Percentiles rank a stretch among this genome's conserved stretches.
Evolutionary conservation across 2,329 filamentous ascomycete species (phyloP).

Genomic region (Leptographium procerum): DNA sequence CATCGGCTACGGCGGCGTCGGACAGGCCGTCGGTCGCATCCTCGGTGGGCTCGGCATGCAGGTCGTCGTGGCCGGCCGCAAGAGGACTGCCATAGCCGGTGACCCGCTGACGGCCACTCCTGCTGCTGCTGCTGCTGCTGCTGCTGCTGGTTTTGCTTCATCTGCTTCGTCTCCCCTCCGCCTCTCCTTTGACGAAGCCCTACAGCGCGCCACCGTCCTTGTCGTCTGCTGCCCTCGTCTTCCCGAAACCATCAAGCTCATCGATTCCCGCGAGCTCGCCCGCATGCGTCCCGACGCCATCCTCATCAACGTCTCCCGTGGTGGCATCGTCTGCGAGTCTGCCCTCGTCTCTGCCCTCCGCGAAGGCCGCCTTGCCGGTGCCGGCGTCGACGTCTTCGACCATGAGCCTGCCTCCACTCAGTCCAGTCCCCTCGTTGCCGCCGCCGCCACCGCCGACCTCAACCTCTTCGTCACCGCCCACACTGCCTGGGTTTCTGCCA

Average conservation of each 20-base stretch:
- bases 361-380: slow-evolving; percentile 19
- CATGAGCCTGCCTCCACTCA: slow-evolving; percentile 19
- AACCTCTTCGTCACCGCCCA: slow-evolving; percentile 13
- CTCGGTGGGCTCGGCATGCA: slow-evolving; percentile 21
- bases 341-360: slow-evolving; percentile 22
- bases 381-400: slow-evolving; percentile 23
- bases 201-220: slow-evolving; percentile 18
- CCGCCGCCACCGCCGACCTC: slow-evolving; percentile 6
- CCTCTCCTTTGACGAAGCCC: slow-evolving; percentile 13
- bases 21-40: slow-evolving; percentile 19
- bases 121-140: background rate
- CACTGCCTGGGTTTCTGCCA: slow-evolving; percentile 13
- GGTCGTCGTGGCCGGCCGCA: slow-evolving; percentile 14
- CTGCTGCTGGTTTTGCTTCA: background rate
- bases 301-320: slow-evolving; percentile 23
- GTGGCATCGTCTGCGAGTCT: slow-evolving; percentile 22
- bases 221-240: slow-evolving; percentile 23
- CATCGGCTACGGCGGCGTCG: slow-evolving; percentile 24
- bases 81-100: background rate
- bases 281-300: slow-evolving; percentile 16
- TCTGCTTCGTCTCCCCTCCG: slow-evolving; percentile 1
- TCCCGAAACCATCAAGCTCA: slow-evolving; percentile 16
- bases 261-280: slow-evolving; percentile 13
- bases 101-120: background rate
- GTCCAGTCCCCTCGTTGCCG: slow-evolving; percentile 9